Conservation (phyloP, 805 yeast species). For the Cyberlindnera xylosilytica region DNA sequence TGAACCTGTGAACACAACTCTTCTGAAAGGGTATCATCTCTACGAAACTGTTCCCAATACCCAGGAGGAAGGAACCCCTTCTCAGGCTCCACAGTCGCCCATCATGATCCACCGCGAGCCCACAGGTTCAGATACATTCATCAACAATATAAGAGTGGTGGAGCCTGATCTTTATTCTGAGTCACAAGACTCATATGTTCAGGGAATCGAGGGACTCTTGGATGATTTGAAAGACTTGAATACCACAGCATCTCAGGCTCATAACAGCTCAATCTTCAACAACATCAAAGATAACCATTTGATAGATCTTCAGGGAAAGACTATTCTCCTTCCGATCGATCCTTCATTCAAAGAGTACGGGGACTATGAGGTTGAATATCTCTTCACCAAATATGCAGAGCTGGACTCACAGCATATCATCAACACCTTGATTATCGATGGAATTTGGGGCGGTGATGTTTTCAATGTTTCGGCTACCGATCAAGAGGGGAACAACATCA, state of each 20-base stretch:
- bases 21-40: constrained; percentile 14
- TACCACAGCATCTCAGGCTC: constrained; percentile 29
- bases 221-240: constrained; percentile 34
- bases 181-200: constrained; percentile 63
- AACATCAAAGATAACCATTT: constrained; percentile 10
- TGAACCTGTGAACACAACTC: constrained; percentile 11
- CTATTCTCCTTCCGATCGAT: constrained; percentile 48
- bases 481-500: constrained; percentile 25
- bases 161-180: constrained; percentile 57
- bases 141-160: constrained; percentile 47
- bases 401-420: constrained; percentile 28
- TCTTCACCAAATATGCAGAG: constrained; percentile 31
- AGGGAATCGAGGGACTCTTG: constrained; percentile 53
- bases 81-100: no score
- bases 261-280: constrained; percentile 1
- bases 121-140: constrained; percentile 26
- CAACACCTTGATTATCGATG: constrained; percentile 36
- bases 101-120: constrained; percentile 21
- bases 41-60: constrained; percentile 16
- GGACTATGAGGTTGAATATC: constrained; percentile 44
- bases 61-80: no score
- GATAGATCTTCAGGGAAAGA: constrained; percentile 30
- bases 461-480: constrained; percentile 15
- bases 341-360: constrained; percentile 32
- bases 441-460: constrained; percentile 43